These are phyloP conservation scores for Hortaea werneckii DNA, from an alignment of 2,329 filamentous ascomycete species.

Conservation along the genomic window DNA sequence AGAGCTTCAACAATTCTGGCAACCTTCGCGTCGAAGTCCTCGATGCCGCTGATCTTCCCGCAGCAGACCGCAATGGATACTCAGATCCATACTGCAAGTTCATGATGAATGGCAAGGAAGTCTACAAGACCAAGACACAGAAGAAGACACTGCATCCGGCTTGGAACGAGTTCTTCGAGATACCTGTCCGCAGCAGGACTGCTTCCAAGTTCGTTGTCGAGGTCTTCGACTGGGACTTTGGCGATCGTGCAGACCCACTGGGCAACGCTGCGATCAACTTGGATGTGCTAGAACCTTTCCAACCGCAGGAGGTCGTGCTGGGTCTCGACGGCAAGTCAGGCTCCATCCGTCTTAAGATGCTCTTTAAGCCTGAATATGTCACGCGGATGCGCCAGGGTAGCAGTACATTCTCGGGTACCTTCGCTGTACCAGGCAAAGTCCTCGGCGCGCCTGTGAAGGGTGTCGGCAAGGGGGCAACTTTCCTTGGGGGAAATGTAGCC, in stretches of 20 bases:
- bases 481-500: conserved; percentile 67
- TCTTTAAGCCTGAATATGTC: conserved; percentile 91
- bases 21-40: conserved; percentile 87
- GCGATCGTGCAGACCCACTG: conserved; percentile 85
- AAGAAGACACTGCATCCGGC: conserved; percentile 93
- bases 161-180: conserved; percentile 96
- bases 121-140: conserved; percentile 89
- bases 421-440: conserved; percentile 76
- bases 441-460: conserved; percentile 95
- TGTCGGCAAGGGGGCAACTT: conserved; percentile 63
- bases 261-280: conserved; percentile 68
- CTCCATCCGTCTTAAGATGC: conserved; percentile 65
- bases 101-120: conserved; percentile 73
- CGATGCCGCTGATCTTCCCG: conserved; percentile 76
- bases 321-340: conserved; percentile 84
- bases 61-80: conserved; percentile 90
- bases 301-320: conserved; percentile 62
- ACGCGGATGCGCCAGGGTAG: conserved; percentile 78
- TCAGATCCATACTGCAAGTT: conserved; percentile 97
- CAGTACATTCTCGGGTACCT: conserved; percentile 85
- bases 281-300: conserved; percentile 73
- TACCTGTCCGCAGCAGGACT: conserved; percentile 71
- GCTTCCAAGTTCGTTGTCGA: conserved; percentile 72
- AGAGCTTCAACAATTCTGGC: conserved; percentile 99
- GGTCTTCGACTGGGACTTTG: conserved; percentile 94